Conservation (phyloP, 495 filamentous ascomycete species). For the Neurospora sp. region DNA sequence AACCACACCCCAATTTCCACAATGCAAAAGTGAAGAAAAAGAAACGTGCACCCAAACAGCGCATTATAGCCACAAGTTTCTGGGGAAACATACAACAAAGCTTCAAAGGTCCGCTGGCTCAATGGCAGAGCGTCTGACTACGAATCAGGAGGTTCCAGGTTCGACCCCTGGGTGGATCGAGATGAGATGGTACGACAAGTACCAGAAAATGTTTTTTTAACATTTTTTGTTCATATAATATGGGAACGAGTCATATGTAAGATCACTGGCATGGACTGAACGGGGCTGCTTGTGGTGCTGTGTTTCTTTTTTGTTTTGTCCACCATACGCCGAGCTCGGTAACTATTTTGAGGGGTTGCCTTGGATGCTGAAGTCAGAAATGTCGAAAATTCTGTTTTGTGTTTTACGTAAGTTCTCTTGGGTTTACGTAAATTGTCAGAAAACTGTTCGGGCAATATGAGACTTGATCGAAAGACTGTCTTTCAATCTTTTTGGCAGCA, state of each 20-base stretch:
- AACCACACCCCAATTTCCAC: not conserved
- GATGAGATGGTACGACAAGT: not conserved
- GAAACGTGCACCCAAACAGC: not conserved
- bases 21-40: not conserved
- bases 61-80: too few species aligned
- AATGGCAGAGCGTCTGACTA: not conserved
- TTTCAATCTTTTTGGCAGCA: too few species aligned
- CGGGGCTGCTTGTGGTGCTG: too few species aligned
- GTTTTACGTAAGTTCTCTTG: not conserved
- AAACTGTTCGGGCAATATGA: too few species aligned
- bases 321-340: too few species aligned
- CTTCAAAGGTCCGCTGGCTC: not conserved
- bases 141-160: not conserved
- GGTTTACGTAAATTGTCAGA: not conserved
- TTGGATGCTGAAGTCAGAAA: not conserved
- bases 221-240: not conserved
- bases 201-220: not conserved
- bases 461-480: too few species aligned
- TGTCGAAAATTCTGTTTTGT: not conserved
- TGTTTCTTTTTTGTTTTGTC: too few species aligned
- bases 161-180: not conserved
- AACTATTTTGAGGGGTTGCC: too few species aligned
- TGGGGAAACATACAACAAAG: too few species aligned
- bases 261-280: not conserved
- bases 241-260: not conserved